phyloP scores from a whole-genome alignment of 176 grass and related monocot species.

The Oryza rufipogon region DNA sequence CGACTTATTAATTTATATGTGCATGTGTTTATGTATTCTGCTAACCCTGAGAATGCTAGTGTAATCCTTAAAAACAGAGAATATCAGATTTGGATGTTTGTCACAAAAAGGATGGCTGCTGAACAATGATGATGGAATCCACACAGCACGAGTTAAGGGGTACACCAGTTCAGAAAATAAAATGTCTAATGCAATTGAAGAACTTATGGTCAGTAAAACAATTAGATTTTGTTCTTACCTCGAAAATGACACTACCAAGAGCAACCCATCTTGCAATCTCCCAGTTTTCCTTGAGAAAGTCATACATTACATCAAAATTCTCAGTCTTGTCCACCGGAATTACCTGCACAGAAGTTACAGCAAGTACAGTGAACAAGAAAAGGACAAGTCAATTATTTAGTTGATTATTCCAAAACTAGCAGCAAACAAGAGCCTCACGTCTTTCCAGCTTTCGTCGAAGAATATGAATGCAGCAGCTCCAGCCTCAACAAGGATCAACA shows the following conservation, averaged over 20 bases:
- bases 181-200: slow-evolving; percentile 3
- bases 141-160: neutral
- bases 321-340: slow-evolving; percentile 88
- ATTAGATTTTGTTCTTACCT: slow-evolving; percentile 50
- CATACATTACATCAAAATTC: slow-evolving; percentile 79
- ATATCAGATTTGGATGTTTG: neutral
- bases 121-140: neutral
- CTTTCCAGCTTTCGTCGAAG: slow-evolving; percentile 98
- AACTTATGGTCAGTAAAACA: neutral
- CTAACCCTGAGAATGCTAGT: neutral
- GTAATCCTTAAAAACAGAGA: neutral
- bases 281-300: slow-evolving; percentile 87
- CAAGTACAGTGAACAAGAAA: slow-evolving; percentile 16
- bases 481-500: slow-evolving; percentile 80
- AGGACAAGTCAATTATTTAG: slow-evolving; percentile 24
- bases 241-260: slow-evolving; percentile 77
- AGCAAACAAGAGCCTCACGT: slow-evolving; percentile 62
- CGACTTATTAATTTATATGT: too few species aligned
- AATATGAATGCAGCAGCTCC: slow-evolving; percentile 96
- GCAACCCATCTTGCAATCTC: slow-evolving; percentile 92
- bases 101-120: neutral
- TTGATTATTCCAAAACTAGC: slow-evolving; percentile 15
- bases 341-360: slow-evolving; percentile 52
- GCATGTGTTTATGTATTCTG: neutral
- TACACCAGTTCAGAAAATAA: neutral